Percentiles rank a stretch among this genome's conserved stretches.
Conservation (phyloP, 106 monocot species). For the Allium fistulosum region DNA sequence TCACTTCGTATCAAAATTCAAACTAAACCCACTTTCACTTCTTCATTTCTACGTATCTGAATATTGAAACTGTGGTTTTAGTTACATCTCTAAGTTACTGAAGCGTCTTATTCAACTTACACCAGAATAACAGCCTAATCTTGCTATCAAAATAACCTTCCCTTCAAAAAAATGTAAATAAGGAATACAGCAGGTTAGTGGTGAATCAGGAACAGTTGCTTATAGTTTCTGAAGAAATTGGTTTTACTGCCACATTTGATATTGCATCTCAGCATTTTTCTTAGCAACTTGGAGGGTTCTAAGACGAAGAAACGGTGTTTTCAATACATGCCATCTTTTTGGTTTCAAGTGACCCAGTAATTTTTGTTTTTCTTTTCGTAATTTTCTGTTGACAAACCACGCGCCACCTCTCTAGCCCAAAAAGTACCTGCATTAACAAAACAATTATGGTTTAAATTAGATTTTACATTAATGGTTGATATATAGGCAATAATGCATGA, state of each 20-base stretch:
- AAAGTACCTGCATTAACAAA: slow-evolving; percentile 45
- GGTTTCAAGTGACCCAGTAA: slow-evolving; percentile 59
- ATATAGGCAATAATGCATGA: not conserved
- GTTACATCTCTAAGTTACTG: too few species aligned
- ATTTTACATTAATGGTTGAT: not conserved
- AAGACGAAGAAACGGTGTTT: slow-evolving; percentile 28
- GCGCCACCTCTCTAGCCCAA: slow-evolving; percentile 87
- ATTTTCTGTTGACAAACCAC: slow-evolving; percentile 64
- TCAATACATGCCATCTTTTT: slow-evolving; percentile 51
- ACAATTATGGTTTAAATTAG: not conserved
- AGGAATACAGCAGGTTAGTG: too few species aligned
- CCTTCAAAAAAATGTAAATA: too few species aligned
- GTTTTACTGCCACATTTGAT: not conserved
- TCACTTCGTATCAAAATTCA: too few species aligned
- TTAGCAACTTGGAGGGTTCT: slow-evolving; percentile 10
- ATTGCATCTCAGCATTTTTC: slow-evolving; percentile 11
- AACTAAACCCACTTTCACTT: too few species aligned
- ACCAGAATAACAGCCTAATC: too few species aligned
- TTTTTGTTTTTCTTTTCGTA: slow-evolving; percentile 20
- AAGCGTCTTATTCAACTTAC: too few species aligned
- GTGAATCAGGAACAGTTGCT: too few species aligned
- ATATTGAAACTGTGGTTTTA: too few species aligned
- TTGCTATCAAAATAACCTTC: too few species aligned
- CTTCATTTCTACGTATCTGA: too few species aligned
- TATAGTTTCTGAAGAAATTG: too few species aligned